Conservation (phyloP, 441 rosid species). For the Mallotus japonicus region DNA sequence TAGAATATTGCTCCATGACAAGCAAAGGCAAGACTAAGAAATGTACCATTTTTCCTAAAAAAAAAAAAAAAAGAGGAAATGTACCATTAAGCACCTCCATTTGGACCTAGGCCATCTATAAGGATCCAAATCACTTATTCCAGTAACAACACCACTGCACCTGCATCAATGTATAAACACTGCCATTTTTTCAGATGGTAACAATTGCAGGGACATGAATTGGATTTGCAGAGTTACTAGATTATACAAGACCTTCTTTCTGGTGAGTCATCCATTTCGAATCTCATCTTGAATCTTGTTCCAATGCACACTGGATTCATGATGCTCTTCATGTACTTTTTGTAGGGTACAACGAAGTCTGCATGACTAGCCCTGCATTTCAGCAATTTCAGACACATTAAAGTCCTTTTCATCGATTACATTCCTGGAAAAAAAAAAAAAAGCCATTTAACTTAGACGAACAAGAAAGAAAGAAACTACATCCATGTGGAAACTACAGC, state of each 20-base stretch:
- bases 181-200: conserved; percentile 16
- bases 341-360: conserved; percentile 72
- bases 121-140: conserved; percentile 72
- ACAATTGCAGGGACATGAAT: conserved; percentile 16
- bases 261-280: conserved; percentile 77
- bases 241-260: conserved; percentile 62
- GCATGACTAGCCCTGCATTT: conserved; percentile 78
- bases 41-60: conserved; percentile 66
- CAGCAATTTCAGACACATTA: conserved; percentile 18
- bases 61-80: no score
- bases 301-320: conserved; percentile 52
- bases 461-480: neutral
- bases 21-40: neutral
- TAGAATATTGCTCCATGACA: neutral
- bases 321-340: conserved; percentile 70
- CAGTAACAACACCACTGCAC: conserved; percentile 70
- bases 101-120: conserved; percentile 89
- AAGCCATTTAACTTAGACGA: neutral
- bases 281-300: conserved; percentile 78
- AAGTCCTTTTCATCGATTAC: conserved; percentile 3
- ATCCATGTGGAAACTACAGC: neutral
- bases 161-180: conserved; percentile 38
- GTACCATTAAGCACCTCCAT: conserved; percentile 91
- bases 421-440: neutral
- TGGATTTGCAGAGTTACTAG: neutral